Base-by-base conservation (phyloP, 1,284 basidiomycete species). In the Phenoliferia sp. region DNA sequence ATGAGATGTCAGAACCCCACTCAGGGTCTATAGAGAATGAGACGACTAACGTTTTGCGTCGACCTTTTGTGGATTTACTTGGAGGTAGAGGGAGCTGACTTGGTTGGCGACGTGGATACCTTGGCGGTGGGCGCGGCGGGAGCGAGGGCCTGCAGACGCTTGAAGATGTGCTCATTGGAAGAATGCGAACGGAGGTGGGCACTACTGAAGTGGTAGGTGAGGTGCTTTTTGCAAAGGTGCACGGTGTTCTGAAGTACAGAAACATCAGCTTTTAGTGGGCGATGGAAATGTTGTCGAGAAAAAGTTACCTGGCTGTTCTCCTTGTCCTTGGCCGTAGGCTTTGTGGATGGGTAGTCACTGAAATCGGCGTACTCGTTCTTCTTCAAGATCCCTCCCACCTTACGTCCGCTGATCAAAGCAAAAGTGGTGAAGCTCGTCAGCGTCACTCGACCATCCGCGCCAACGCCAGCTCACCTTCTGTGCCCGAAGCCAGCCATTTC, bases 351-450 rank as follows among this genome's bases (percentile, higher is more conserved):
- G 10, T n/a, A 54, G 50, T 26, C 10, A 28, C 22, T 28, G 50
- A n/a, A 9, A 9, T 26, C 50, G 9, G 50, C 50, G 50, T 54
- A 15, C 7, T 54, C 50, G 15, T 28, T n/a, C 50, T 28, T 9
- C 36, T 56, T 59, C 7, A 59, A 22, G 31, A 64, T 58, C 22
- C 59, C 52, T 1, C 62, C 62, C 2, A 64, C 26, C 26, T 64
- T 58, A 2, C 62, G 28, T 33, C 62, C 62, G 7, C 62, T 64
- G 39, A 28, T 19, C 33, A 22, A 3, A 48, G 22, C 7, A 29
- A 26, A 55, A 22, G 22, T 12, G 22, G 39, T 12, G 12, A 44
- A 44, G 12, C 12, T 22, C 12, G 39, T 29, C 52, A 36, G 32
- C 48, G 12, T 22, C 12, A 44, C 39, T 44, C 39, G 22, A 44